phyloP scores from a whole-genome alignment of 371 early-diverging fungal genomes.

The Batrachochytrium dendrobatidis region DNA sequence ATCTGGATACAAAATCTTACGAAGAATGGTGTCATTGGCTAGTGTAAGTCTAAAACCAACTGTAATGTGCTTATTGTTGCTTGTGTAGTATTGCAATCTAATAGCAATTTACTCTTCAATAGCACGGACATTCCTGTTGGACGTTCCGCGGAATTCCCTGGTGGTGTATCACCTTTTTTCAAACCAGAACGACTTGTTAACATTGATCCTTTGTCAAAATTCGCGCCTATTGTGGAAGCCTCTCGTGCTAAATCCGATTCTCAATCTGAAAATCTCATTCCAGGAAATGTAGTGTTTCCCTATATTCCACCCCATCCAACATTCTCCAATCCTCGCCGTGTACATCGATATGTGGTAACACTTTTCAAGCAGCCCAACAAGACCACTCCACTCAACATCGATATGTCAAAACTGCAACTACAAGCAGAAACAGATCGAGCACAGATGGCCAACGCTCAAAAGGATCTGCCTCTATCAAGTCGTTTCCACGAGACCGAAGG shows the following conservation, averaged over 20 bases:
- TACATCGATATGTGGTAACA: slow-evolving; percentile 30
- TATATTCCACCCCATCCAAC: slow-evolving; percentile 43
- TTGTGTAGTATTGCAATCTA: too few species aligned
- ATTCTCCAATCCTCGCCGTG: slow-evolving; percentile 28
- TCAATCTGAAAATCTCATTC: slow-evolving; percentile 10
- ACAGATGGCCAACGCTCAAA: not conserved
- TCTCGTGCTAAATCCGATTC: too few species aligned
- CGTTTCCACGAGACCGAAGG: slow-evolving; percentile 1
- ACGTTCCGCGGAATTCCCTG: slow-evolving; percentile 24
- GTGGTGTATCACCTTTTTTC: slow-evolving; percentile 29
- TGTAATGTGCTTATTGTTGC: not conserved
- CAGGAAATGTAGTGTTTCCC: slow-evolving; percentile 32
- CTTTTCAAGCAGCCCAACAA: slow-evolving; percentile 25
- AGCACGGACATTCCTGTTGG: slow-evolving; percentile 36
- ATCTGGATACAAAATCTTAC: slow-evolving; percentile 17
- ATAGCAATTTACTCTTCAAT: not conserved
- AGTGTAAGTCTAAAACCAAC: slow-evolving; percentile 18
- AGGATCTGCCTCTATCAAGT: not conserved
- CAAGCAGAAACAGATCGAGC: slow-evolving; percentile 6
- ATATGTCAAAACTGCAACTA: slow-evolving; percentile 3
- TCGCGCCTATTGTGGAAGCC: not conserved
- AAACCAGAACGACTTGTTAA: not conserved
- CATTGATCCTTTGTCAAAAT: not conserved
- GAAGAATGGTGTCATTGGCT: slow-evolving; percentile 47
- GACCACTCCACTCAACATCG: slow-evolving; percentile 22